Evolutionary conservation across 495 filamentous ascomycete species (phyloP), one percentile per base, ranked within the genome.

Genomic region (Endocarpon pusillum): DNA sequence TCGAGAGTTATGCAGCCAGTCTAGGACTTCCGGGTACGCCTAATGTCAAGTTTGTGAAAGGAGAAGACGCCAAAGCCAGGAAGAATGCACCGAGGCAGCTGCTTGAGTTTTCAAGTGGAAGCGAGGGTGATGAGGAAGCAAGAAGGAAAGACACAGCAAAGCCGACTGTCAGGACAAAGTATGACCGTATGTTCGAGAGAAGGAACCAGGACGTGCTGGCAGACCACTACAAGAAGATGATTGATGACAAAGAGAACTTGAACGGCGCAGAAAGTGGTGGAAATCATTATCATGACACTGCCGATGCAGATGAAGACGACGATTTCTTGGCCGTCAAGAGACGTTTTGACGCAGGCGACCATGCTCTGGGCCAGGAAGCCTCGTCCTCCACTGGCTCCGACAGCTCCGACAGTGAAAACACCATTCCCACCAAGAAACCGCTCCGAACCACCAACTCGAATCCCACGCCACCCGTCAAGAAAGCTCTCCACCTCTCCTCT

Each of bases 101-200:
- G 10, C 42, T 71, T 1, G 59, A 58, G 14, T 27, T 57, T 14
- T 61, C 62, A 10, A 69, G 57, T 14, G 57, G 58, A 7, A 63
- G 67, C 19, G 71, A 64, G 10, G 62, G 61, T 20, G 71, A 68
- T 20, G 67, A 61, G 10, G 66, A 66, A n/a, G 61, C 58, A 3
- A 55, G 53, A 36, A 62, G 62, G 43, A 66, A 65, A 45, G 61
- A 56, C 35, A 63, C 62, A 42, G 79, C 73, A 48, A 71, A 78
- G 54, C 47, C 59, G 8, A 59, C 63, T 25, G 81, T 86, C 4
- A 67, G 82, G 28, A 96, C 89, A 16, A 94, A 89, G 53, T 86
- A 87, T 48, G 81, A 96, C 47, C 81, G 85, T 38, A 94, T 94
- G 85, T 91, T 94, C 45, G 87, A 94, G 58, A 64, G 89, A 40